Evolutionary conservation across 306 rosid genomes (phyloP).

Genomic region (Fragaria vesca): DNA sequence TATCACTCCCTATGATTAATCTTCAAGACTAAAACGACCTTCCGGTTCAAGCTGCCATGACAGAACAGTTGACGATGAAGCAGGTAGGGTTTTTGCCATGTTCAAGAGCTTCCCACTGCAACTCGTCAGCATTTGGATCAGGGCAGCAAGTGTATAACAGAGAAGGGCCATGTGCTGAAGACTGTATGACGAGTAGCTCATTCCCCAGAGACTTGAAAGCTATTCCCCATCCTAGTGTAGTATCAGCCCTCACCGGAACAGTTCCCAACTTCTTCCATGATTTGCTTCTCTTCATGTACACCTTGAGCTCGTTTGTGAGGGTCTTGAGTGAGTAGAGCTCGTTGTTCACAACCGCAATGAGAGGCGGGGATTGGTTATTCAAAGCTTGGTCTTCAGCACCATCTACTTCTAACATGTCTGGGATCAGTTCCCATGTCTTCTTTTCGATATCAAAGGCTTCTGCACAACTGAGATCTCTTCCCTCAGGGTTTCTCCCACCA

Average conservation of each 20-base stretch:
- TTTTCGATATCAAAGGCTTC: slow-evolving; percentile 58
- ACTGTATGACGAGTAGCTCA: slow-evolving; percentile 70
- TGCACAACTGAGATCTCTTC: slow-evolving; percentile 50
- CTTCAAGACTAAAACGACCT: neutral
- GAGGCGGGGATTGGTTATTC: slow-evolving; percentile 56
- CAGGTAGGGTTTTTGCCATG: slow-evolving; percentile 42
- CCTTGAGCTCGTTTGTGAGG: slow-evolving; percentile 61
- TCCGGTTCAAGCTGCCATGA: slow-evolving; percentile 56
- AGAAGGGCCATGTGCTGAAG: slow-evolving; percentile 37
- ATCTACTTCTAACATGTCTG: slow-evolving; percentile 41
- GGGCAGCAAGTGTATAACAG: slow-evolving; percentile 62
- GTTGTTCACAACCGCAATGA: slow-evolving; percentile 65
- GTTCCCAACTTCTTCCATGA: slow-evolving; percentile 64
- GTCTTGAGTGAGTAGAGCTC: slow-evolving; percentile 62
- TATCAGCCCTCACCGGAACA: slow-evolving; percentile 69
- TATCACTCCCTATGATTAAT: neutral
- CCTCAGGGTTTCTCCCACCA: slow-evolving; percentile 63
- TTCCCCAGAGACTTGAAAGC: slow-evolving; percentile 77
- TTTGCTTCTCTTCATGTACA: slow-evolving; percentile 47
- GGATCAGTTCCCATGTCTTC: slow-evolving; percentile 57
- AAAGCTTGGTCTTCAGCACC: slow-evolving; percentile 21
- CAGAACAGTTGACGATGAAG: slow-evolving; percentile 75
- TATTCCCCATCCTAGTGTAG: slow-evolving; percentile 71
- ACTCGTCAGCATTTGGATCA: slow-evolving; percentile 40
- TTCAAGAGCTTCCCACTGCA: slow-evolving; percentile 63